Percentiles rank a stretch among this genome's conserved stretches.
Conservation (phyloP, 2,329 filamentous ascomycete species). For the Sordariomycetes sp. region DNA sequence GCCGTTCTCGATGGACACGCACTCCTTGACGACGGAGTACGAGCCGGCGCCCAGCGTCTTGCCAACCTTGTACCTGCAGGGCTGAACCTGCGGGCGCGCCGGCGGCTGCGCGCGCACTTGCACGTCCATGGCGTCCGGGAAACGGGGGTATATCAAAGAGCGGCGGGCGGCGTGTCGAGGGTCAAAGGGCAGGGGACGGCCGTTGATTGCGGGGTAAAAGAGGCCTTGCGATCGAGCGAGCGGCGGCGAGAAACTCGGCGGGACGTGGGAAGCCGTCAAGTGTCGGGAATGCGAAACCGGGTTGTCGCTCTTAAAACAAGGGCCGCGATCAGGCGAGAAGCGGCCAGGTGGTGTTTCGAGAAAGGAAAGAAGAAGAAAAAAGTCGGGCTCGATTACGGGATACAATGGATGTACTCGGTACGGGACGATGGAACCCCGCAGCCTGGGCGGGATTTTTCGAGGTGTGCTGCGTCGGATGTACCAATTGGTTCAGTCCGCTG, state of each 20-base stretch:
- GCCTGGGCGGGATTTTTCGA: neutral
- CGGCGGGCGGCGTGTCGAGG: neutral
- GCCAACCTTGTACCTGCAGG: conserved; percentile 96
- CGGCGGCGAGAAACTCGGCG: neutral
- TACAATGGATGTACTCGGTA: neutral
- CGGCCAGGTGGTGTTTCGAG: neutral
- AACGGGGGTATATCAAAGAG: neutral
- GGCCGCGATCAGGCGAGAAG: neutral
- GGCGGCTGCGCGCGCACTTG: conserved; percentile 8
- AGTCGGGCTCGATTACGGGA: neutral
- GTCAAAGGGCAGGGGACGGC: neutral
- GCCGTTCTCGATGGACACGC: conserved; percentile 94
- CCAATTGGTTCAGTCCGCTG: neutral
- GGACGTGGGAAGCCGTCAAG: neutral
- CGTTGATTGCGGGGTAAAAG: neutral
- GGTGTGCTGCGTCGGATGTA: too few relatives aligned
- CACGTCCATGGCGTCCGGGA: neutral
- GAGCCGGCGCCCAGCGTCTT: conserved; percentile 95
- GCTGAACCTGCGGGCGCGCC: conserved; percentile 61
- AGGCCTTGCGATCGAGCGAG: neutral
- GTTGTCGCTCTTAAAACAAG: neutral
- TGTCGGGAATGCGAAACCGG: neutral
- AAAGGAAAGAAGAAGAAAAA: neutral
- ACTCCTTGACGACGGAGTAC: conserved; percentile 98
- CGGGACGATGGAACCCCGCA: neutral